Conservation (phyloP, 2,329 filamentous ascomycete species). For the Davidsoniella australis region DNA sequence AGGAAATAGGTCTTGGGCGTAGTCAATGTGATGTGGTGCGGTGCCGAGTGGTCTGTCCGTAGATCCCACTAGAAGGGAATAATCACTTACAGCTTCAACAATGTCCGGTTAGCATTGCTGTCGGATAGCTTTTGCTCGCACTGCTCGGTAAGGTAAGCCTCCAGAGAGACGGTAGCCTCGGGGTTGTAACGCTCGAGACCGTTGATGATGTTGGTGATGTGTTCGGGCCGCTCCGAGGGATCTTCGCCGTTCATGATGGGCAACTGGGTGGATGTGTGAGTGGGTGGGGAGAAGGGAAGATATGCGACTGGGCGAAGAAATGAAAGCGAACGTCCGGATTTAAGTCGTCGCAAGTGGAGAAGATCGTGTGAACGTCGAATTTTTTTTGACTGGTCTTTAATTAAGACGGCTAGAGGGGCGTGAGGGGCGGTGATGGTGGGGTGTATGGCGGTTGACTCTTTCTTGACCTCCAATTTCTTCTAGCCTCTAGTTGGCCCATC, state of each 20-base stretch:
- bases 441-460: constrained; percentile 11
- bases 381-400: too few species aligned
- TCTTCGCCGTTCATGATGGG: constrained; percentile 56
- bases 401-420: too few species aligned
- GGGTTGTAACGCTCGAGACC: constrained; percentile 97
- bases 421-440: constrained; percentile 20
- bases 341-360: constrained; percentile 17
- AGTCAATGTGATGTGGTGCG: constrained; percentile 5
- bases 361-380: too few species aligned
- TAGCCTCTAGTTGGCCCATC: neutral
- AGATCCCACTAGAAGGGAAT: neutral
- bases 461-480: constrained; percentile 7
- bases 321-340: constrained; percentile 13
- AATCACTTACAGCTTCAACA: constrained; percentile 85
- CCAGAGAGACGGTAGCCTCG: constrained; percentile 82
- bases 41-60: too few species aligned
- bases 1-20: neutral
- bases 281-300: constrained; percentile 14
- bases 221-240: constrained; percentile 76
- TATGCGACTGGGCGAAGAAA: constrained; percentile 12
- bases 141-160: constrained; percentile 86
- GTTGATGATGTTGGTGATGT: constrained; percentile 87
- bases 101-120: constrained; percentile 87
- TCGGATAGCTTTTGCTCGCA: constrained; percentile 92
- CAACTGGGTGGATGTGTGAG: constrained; percentile 16